These are phyloP conservation scores for Trichoderma sp. DNA, from an alignment of 2,329 filamentous ascomycete species.

Conservation along the genomic window DNA sequence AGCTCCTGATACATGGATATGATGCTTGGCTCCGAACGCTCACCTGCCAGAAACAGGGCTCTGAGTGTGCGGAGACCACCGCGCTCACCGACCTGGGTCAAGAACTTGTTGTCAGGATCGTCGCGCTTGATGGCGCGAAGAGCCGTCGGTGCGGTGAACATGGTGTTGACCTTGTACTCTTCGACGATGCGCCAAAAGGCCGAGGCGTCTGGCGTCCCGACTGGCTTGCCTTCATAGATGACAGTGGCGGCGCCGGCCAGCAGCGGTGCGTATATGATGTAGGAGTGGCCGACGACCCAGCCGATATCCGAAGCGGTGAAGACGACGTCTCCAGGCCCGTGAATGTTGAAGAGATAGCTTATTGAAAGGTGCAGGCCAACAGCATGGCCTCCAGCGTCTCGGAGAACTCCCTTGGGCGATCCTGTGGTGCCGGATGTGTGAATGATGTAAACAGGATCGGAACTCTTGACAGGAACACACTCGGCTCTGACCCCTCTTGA, in stretches of 20 bases:
- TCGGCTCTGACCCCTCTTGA: constrained; percentile 68
- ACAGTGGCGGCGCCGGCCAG: constrained; percentile 83
- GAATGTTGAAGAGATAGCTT: constrained; percentile 78
- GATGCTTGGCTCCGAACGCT: constrained; percentile 85
- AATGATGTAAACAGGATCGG: constrained; percentile 84
- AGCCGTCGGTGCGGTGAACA: constrained; percentile 87
- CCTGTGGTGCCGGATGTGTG: constrained; percentile 87
- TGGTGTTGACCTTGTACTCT: constrained; percentile 79
- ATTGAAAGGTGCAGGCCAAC: constrained; percentile 83
- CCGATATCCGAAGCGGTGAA: constrained; percentile 84
- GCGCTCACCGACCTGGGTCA: constrained; percentile 64
- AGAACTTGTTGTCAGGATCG: constrained; percentile 71
- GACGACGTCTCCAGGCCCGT: constrained; percentile 76
- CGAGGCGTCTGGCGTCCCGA: constrained; percentile 84
- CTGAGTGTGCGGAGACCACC: constrained; percentile 72
- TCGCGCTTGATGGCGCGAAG: constrained; percentile 85
- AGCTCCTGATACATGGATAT: constrained; percentile 78
- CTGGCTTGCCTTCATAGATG: constrained; percentile 90
- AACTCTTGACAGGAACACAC: constrained; percentile 76
- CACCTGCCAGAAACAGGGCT: constrained; percentile 83
- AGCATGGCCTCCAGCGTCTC: constrained; percentile 83
- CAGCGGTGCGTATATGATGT: constrained; percentile 87
- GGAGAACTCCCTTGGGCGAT: constrained; percentile 77
- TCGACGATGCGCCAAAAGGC: constrained; percentile 87
- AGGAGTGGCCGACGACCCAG: constrained; percentile 72